Conservation (phyloP, 2,329 filamentous ascomycete genomes). For the Ophiocordyceps unilateralis region DNA sequence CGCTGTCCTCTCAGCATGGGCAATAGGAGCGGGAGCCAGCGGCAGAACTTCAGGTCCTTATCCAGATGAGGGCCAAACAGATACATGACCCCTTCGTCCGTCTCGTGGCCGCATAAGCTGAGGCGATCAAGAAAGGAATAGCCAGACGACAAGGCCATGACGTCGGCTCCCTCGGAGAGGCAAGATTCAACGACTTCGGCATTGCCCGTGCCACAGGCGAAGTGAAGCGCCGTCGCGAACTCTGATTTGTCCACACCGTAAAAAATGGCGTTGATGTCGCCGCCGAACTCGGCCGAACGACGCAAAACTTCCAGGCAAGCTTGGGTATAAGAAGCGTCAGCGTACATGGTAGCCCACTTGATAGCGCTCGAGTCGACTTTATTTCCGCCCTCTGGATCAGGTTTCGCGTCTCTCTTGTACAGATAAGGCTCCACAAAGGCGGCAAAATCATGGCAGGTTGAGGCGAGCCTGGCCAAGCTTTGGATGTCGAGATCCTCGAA, state of each 20-base stretch:
- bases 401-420: not conserved
- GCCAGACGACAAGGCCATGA: not conserved
- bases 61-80: not conserved
- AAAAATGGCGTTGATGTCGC: not conserved
- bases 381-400: not conserved
- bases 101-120: not conserved
- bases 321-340: too few species aligned
- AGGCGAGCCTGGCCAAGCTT: too few species aligned
- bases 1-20: not conserved
- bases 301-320: too few species aligned
- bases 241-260: not conserved
- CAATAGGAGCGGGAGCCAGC: not conserved
- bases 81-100: not conserved
- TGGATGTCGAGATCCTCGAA: not conserved
- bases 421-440: not conserved
- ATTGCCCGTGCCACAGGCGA: not conserved
- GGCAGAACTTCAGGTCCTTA: not conserved
- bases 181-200: not conserved
- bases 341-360: not conserved
- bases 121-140: not conserved
- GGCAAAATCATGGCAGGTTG: too few species aligned
- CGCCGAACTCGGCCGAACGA: too few species aligned
- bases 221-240: not conserved
- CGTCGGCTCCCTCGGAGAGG: not conserved
- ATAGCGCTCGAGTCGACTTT: not conserved